Conservation (phyloP, 139 green algal genomes). For the Asterochloris erici region DNA sequence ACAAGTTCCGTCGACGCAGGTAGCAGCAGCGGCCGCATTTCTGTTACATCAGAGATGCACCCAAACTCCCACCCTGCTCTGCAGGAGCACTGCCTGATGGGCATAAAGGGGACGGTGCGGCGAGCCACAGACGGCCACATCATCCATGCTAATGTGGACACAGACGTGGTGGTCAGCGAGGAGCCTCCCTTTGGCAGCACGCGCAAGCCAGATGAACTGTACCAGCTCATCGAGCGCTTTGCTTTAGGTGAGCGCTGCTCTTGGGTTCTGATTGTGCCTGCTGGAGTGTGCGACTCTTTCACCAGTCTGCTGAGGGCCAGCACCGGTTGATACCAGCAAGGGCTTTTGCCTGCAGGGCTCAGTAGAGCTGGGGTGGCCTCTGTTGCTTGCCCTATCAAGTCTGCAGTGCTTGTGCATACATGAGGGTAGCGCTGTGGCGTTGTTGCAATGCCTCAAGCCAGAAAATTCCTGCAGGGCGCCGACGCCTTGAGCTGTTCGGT, state of each 20-base stretch:
- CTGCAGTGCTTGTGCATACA: not conserved
- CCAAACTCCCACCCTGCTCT: too few species aligned
- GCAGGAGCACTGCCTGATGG: slow-evolving; percentile 87
- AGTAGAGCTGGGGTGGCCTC: too few species aligned
- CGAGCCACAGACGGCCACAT: slow-evolving; percentile 67
- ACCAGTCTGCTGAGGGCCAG: too few species aligned
- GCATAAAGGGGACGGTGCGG: slow-evolving; percentile 69
- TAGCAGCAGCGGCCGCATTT: not conserved
- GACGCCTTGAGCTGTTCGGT: slow-evolving; percentile 83
- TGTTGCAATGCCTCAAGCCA: not conserved
- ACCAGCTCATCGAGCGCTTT: slow-evolving; percentile 82
- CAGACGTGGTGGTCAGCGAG: slow-evolving; percentile 74
- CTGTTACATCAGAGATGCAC: not conserved
- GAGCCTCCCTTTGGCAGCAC: slow-evolving; percentile 67
- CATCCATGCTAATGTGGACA: slow-evolving; percentile 83
- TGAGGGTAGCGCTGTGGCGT: not conserved
- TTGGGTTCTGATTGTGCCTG: not conserved
- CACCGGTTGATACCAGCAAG: not conserved
- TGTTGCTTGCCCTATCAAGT: too few species aligned
- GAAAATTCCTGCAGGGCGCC: slow-evolving; percentile 3
- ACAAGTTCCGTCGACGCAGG: not conserved
- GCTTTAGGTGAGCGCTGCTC: slow-evolving; percentile 6
- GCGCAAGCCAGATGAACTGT: slow-evolving; percentile 80
- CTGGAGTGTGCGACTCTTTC: not conserved
- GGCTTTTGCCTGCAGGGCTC: too few species aligned